These are phyloP conservation scores for Apiospora marii DNA, from an alignment of 2,329 filamentous ascomycete species.

Conservation along the genomic window DNA sequence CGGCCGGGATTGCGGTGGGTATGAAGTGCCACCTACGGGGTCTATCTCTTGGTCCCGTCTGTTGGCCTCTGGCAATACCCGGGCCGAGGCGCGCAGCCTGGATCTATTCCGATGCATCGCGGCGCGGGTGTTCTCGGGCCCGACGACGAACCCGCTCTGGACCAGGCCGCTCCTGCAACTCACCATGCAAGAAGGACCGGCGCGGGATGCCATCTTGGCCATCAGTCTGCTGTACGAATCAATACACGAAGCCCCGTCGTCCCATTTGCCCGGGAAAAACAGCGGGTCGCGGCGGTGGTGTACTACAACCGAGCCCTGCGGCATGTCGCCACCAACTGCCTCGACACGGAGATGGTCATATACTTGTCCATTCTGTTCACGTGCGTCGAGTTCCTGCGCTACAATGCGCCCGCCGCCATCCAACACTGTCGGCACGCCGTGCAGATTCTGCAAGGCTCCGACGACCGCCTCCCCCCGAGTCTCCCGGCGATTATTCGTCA, in stretches of 20 bases:
- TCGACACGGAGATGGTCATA: constrained; percentile 24
- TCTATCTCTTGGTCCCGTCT: constrained; percentile 31
- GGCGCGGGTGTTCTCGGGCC: constrained; percentile 27
- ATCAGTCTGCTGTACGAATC: constrained; percentile 32
- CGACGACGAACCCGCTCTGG: constrained; percentile 28
- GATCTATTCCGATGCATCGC: constrained; percentile 33
- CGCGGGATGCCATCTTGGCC: constrained; percentile 31
- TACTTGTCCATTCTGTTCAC: constrained; percentile 52
- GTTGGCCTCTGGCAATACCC: constrained; percentile 11
- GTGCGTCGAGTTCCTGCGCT: constrained; percentile 62
- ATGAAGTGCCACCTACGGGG: constrained; percentile 24
- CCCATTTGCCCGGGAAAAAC: neutral
- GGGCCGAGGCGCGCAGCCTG: constrained; percentile 25
- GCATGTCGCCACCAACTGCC: constrained; percentile 26
- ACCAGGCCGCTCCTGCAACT: constrained; percentile 28
- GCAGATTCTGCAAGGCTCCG: constrained; percentile 32
- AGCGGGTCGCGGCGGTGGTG: constrained; percentile 2
- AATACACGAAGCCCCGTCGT: neutral
- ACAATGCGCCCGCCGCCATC: constrained; percentile 54
- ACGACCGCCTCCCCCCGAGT: neutral
- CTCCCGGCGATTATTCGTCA: neutral
- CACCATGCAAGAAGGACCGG: constrained; percentile 25
- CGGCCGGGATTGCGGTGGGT: constrained; percentile 39
- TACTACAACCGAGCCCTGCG: constrained; percentile 33
- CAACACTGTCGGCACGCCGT: constrained; percentile 42